Evolutionary conservation across 768 basidiomycete species (phyloP), one percentile per base, ranked within the genome.

Genomic region (Phaffia tasmanica): DNA sequence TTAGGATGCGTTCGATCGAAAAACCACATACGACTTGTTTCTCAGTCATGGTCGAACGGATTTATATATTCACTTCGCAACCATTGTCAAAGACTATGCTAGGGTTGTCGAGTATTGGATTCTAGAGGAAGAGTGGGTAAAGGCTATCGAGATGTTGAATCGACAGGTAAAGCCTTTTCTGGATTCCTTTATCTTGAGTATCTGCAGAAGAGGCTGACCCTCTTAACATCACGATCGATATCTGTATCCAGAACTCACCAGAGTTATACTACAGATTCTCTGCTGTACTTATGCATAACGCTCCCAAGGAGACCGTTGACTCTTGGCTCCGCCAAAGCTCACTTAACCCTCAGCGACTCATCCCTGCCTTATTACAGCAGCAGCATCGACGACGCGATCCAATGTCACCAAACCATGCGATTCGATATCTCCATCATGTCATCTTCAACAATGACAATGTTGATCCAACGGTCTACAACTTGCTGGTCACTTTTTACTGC

Each of bases 181-280:
- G 11, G 35, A 42, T 42, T 42, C 11, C 21, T 49, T 35, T 62
- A 46, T 50, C 42, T n/a, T 30, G 4, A 14, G 23, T 55, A 5
- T 23, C n/a, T 23, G 1, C 53, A 53, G 51, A 32, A 8, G n/a
- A 50, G 35, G 29, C 60, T 65, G 46, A 57, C 42, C 35, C 35
- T 5, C 11, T 7, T 21, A 32, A 7, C 6, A 23, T 25, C 4
- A 27, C 51, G 19, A 50, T 9, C 18, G 4, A 19, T n/a, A 18
- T 18, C 23, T 47, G 0, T 21, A n/a, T 56, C 3, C 72, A 98
- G 89, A 80, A 84, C n/a, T 81, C 88, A 67, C 79, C 90, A 23
- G 89, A 89, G 55, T 80, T 94, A 15, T 98, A 97, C 76, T 98
- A 98, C 76, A 87, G 87, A 48, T 94, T 92, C 75, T 87, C 88